Percentiles rank a stretch among this genome's conserved stretches.
Evolutionary conservation across 2,329 filamentous ascomycete species (phyloP).

Genomic region (Alternaria dauci): DNA sequence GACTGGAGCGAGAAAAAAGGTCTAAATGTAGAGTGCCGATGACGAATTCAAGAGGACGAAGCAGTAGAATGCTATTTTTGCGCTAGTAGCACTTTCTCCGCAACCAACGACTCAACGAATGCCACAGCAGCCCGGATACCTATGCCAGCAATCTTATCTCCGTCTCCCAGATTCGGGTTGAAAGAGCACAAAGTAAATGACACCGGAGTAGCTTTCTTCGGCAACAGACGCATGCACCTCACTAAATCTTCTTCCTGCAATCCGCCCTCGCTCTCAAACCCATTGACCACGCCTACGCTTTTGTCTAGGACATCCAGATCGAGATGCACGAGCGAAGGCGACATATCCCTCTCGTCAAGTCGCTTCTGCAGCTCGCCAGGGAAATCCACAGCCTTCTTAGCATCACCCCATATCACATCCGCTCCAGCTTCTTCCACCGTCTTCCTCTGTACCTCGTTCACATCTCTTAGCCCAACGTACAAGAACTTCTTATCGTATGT

Average conservation of each 20-base stretch:
- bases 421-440: neutral
- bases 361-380: neutral
- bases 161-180: slow-evolving; percentile 21
- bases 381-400: neutral
- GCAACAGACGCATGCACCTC: neutral
- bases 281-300: neutral
- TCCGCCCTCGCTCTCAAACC: neutral
- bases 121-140: slow-evolving; percentile 12
- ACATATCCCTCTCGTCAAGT: neutral
- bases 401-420: slow-evolving; percentile 4
- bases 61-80: neutral
- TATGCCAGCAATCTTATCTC: slow-evolving; percentile 23
- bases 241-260: neutral
- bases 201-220: slow-evolving; percentile 13
- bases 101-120: slow-evolving; percentile 4
- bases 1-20: too few relatives aligned
- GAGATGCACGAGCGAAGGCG: neutral
- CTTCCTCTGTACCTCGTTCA: neutral
- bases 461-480: neutral
- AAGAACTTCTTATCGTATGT: slow-evolving; percentile 14
- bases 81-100: neutral
- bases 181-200: slow-evolving; percentile 27
- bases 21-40: too few relatives aligned
- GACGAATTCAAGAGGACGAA: too few relatives aligned
- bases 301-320: neutral